phyloP scores from a whole-genome alignment of 139 green algal genomes.

The Chlorella vulgaris region DNA sequence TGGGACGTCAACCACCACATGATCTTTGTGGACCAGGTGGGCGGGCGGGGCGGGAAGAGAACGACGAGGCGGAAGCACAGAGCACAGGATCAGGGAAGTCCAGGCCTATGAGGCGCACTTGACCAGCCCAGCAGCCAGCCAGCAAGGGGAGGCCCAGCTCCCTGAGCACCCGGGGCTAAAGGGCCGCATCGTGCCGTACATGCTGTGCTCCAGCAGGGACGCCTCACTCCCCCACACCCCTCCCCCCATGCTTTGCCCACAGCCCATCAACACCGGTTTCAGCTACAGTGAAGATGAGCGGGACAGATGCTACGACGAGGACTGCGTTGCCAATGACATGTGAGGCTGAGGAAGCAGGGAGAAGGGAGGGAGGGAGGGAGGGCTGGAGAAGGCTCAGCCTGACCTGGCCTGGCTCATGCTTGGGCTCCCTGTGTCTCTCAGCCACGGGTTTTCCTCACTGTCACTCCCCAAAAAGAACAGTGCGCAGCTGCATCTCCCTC shows the following conservation, averaged over 20 bases:
- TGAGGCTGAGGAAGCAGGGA: not conserved
- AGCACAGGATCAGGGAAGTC: not conserved
- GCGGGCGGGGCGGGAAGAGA: not conserved
- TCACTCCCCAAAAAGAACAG: no score
- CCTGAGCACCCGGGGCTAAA: no score
- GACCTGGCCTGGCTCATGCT: no score
- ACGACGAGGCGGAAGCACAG: not conserved
- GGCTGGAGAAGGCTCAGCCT: no score
- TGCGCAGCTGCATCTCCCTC: not conserved
- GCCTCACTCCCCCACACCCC: not conserved
- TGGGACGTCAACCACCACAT: conserved; percentile 70
- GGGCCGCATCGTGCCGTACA: no score
- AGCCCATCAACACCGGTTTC: conserved; percentile 95
- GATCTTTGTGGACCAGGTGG: conserved; percentile 68
- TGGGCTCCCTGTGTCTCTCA: no score
- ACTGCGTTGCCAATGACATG: conserved; percentile 89
- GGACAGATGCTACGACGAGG: conserved; percentile 65
- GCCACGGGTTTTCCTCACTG: no score
- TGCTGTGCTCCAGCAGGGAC: not conserved
- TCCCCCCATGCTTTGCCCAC: conserved; percentile 14
- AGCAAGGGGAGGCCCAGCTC: no score
- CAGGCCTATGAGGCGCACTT: no score
- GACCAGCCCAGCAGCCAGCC: no score
- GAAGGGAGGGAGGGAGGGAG: no score
- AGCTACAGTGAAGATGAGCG: conserved; percentile 68